Evolutionary conservation across 345 rosid species (phyloP).

Genomic region (Raphanus raphanistrum): DNA sequence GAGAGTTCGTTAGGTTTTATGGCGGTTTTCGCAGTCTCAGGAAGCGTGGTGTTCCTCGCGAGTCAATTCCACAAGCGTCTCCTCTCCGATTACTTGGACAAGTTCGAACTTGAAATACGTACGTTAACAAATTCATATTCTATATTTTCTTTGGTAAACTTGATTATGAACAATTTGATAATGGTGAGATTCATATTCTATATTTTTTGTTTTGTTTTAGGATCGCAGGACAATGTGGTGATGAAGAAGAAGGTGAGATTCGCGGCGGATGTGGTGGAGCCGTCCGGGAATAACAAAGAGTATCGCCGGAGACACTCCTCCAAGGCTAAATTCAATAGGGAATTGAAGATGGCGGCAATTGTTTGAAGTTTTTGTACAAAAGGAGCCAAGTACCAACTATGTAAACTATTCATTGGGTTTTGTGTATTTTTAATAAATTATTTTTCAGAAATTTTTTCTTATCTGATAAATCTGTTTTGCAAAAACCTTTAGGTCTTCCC

Average conservation of each 20-base stretch:
- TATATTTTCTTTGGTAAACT: background rate
- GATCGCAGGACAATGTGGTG: slow-evolving; percentile 29
- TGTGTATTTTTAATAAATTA: slow-evolving; percentile 18
- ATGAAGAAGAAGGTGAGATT: slow-evolving; percentile 73
- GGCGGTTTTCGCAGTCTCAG: slow-evolving; percentile 87
- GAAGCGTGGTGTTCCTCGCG: slow-evolving; percentile 74
- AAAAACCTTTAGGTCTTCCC: background rate
- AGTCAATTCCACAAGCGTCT: slow-evolving; percentile 71
- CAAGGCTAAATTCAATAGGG: slow-evolving; percentile 20
- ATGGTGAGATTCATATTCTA: background rate
- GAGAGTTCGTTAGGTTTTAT: slow-evolving; percentile 55
- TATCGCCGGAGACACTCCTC: slow-evolving; percentile 48
- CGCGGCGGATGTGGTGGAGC: slow-evolving; percentile 76
- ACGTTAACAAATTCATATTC: background rate
- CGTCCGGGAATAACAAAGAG: slow-evolving; percentile 63
- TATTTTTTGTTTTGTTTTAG: background rate
- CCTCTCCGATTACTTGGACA: slow-evolving; percentile 77
- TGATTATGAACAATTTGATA: background rate
- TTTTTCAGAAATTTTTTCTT: background rate
- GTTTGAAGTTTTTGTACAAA: slow-evolving; percentile 1
- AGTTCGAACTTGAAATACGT: slow-evolving; percentile 61
- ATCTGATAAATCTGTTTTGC: slow-evolving; percentile 24
- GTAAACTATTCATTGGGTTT: slow-evolving; percentile 10
- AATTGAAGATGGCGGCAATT: slow-evolving; percentile 28
- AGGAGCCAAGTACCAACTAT: background rate